Evolutionary conservation across 148 eudicot genomes (phyloP).

Genomic region (Nepenthes mirabilis): DNA sequence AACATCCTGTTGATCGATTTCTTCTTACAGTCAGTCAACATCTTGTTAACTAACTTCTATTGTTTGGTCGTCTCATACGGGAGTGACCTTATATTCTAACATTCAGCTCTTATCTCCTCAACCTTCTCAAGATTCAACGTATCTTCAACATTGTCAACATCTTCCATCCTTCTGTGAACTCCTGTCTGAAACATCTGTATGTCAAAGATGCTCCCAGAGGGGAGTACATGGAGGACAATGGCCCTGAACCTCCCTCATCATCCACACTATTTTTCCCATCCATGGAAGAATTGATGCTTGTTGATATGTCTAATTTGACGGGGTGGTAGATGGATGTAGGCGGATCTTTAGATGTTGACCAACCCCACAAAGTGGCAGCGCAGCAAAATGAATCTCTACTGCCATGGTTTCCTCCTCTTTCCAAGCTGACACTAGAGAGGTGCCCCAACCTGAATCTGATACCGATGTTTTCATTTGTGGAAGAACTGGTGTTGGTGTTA

Average conservation of each 20-base stretch:
- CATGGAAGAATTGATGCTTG: neutral
- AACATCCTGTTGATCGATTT: too few species aligned
- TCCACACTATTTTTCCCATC: constrained; percentile 5
- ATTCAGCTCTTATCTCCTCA: neutral
- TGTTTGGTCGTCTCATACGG: neutral
- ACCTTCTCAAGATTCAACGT: neutral
- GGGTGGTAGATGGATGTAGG: constrained; percentile 9
- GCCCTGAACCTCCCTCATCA: neutral
- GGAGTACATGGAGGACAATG: constrained; percentile 2
- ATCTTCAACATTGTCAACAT: neutral
- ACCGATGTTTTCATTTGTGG: neutral
- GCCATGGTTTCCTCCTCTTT: constrained; percentile 3
- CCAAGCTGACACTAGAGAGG: neutral
- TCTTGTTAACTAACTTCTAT: neutral
- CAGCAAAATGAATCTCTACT: too few species aligned
- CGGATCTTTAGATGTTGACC: too few species aligned
- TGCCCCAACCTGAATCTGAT: neutral
- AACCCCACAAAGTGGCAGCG: too few species aligned
- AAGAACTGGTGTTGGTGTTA: neutral
- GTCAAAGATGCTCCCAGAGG: neutral
- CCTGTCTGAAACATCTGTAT: neutral
- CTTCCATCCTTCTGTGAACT: constrained; percentile 1
- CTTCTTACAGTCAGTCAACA: neutral
- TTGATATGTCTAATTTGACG: neutral
- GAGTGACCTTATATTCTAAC: neutral